Evolutionary conservation across 257 asterid species (phyloP), one percentile per base, ranked within the genome.

Genomic region (Striga asiatica): DNA sequence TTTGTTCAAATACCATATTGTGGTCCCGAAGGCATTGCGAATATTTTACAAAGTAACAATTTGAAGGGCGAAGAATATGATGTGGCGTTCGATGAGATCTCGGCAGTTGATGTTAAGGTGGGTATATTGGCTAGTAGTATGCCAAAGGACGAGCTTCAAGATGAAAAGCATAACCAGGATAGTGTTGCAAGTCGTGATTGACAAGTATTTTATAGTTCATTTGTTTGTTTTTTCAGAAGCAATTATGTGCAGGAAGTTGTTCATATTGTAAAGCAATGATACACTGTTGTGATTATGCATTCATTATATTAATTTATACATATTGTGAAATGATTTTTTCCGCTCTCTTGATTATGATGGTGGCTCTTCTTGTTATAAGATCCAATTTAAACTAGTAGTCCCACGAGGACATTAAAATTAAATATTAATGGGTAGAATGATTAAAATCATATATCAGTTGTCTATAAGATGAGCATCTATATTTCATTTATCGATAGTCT

Each of bases 31-130:
- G 75, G 52, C 17, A 34, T 55, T 68, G 75, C 53, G 13, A 52
- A 17, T 34, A 14, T 34, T 32, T 46, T 66, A 62, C 27, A 59
- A 25, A 25, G 23, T 46, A 64, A 59, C 62, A 50, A 48, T 21
- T 52, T 50, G 42, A 66, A 68, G 66, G 73, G 21, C 1, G 63
- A 27, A 29, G 70, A 64, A 45, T 12, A 39, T 31, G 48, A 4
- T 7, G 50, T 18, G 14, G 14, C 11, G 13, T 41, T 65, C 2
- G 60, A 43, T 12, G 69, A 63, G 14, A 10, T 61, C 11, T 34
- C 51, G 12, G 45, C 49, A 12, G 8, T 46, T n/a, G 74, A 74
- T 53, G 61, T 71, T 55, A 78, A 80, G 71, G 73, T 71, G 61
- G 78, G 71, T 56, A 32, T 38, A 10, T 5, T 55, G 6, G 69